Conservation (phyloP, 2,329 filamentous ascomycete genomes). For the Chrysoporthe austroafricana region DNA sequence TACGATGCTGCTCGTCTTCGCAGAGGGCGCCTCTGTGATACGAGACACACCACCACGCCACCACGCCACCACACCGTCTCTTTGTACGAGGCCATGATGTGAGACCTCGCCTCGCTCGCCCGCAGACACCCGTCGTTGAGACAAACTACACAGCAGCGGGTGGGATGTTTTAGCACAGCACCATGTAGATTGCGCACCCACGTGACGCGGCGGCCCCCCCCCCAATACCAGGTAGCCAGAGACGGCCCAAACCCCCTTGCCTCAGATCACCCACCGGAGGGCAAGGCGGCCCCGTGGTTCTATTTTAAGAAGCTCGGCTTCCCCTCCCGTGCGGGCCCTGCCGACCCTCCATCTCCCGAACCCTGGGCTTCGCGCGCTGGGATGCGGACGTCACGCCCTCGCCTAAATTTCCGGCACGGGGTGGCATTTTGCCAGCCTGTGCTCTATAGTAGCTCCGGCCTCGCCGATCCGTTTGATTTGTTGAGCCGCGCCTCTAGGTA, state of each 20-base stretch:
- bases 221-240: background rate
- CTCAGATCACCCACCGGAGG: constrained; percentile 1
- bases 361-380: background rate
- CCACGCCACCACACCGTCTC: background rate
- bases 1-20: constrained; percentile 5
- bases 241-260: background rate
- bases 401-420: background rate
- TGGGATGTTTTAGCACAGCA: background rate
- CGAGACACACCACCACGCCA: background rate
- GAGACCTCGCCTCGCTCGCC: background rate
- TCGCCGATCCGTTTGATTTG: no score
- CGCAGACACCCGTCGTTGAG: background rate
- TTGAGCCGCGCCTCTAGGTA: no score
- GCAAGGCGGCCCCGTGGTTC: background rate
- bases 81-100: background rate
- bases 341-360: constrained; percentile 5
- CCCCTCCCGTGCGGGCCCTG: constrained; percentile 12
- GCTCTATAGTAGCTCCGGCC: no score
- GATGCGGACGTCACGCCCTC: background rate
- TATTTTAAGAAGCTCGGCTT: constrained; percentile 7
- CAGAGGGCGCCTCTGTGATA: background rate
- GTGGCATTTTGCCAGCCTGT: no score
- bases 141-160: no score
- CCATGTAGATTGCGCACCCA: background rate
- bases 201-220: constrained; percentile 5